A percentile compares a stretch with the other conserved stretches of the same genome.
Evolutionary conservation across 2,329 filamentous ascomycete species (phyloP).

Genomic region (Clonostachys chloroleuca): DNA sequence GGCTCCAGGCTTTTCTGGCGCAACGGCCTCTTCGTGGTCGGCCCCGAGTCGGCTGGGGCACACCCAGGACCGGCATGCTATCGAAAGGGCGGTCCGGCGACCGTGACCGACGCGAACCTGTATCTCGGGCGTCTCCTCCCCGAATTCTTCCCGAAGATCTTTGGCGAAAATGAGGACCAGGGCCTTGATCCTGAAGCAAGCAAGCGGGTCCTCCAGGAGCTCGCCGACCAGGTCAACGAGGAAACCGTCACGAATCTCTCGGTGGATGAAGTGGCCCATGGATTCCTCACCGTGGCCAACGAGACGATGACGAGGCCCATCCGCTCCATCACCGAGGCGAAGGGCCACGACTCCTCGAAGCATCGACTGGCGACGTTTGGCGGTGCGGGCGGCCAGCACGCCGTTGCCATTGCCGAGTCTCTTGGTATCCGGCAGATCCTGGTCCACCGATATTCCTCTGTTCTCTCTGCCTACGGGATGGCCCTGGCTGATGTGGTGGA

Average conservation of each 20-base stretch:
- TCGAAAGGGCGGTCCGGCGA: conserved; percentile 81
- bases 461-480: conserved; percentile 90
- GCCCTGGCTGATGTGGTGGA: conserved; percentile 90
- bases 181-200: conserved; percentile 74
- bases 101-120: conserved; percentile 91
- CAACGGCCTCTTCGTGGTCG: conserved; percentile 87
- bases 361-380: conserved; percentile 92
- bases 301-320: conserved; percentile 91
- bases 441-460: conserved; percentile 81
- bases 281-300: conserved; percentile 86
- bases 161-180: conserved; percentile 83
- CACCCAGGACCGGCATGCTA: conserved; percentile 91
- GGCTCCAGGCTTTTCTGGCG: conserved; percentile 81
- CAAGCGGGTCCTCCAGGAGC: conserved; percentile 67
- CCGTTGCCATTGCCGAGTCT: conserved; percentile 83
- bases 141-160: conserved; percentile 93
- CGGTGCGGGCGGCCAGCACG: conserved; percentile 86
- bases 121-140: conserved; percentile 80
- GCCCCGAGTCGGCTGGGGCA: conserved; percentile 83
- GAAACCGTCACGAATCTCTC: conserved; percentile 71
- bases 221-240: conserved; percentile 73
- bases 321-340: conserved; percentile 84
- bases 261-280: conserved; percentile 81
- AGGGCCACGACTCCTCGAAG: conserved; percentile 85
- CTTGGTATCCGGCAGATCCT: conserved; percentile 83